Base-by-base conservation (phyloP, 805 yeast species). In the Lipomyces oligophaga region DNA sequence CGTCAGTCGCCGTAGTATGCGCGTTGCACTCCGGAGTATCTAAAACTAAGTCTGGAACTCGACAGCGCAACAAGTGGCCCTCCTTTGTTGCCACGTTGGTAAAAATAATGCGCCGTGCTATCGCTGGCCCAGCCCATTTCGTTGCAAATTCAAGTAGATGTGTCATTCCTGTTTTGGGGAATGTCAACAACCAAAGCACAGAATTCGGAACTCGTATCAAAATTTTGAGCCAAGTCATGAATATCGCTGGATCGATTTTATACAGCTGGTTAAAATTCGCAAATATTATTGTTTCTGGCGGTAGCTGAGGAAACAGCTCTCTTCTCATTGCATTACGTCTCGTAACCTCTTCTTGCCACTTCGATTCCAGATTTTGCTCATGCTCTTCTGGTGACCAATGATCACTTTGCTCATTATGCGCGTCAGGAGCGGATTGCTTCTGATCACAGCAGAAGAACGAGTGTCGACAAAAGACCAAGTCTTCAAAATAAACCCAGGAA, bases 11-110 rank as follows among this genome's bases (percentile, higher is more conserved):
- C 2, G 67, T 64, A 15, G 67, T 64, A 38, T 64, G 68, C 27
- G 65, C 67, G 43, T 62, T 64, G 43, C 67, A 64, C 36, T 64
- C 67, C 4, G 67, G 67, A 4, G 68, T 63, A 36, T 64, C 67
- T 3, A 64, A 47, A 27, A 63, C 58, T 22, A 64, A 13, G 40
- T 64, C 67, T 13, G 64, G 60, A 3, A 58, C 60, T 5, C 67
- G 44, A n/a, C 63, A 59, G 25, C 68, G 47, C 18, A 60, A 38
- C 11, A 64, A 48, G 42, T 64, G 68, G 22, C 46, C 50, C 27
- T 60, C 62, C 46, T 64, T 64, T 13, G 47, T 61, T 0, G 67
- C 66, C 20, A 64, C 66, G 2, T 64, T 61, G 3, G 67, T 64
- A 38, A 64, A 63, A 6, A 64, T 26, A 6, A 64, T 55, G 3